Evolutionary conservation across 2,329 filamentous ascomycete species (phyloP), one percentile per base, ranked within the genome.

Genomic region (Phialemoniopsis sp.): DNA sequence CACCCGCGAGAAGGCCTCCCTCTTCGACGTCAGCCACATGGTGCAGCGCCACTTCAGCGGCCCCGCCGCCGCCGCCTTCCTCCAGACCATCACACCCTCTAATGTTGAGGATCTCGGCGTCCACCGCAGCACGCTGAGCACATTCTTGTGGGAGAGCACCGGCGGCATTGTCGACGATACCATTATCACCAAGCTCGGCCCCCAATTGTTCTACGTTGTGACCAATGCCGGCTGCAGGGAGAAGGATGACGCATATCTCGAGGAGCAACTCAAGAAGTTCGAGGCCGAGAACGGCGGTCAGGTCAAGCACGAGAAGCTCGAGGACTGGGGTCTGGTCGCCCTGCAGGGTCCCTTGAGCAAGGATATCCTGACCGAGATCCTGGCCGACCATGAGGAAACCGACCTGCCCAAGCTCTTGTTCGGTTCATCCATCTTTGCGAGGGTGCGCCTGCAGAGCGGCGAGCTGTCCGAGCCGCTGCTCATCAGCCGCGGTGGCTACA

Each of bases 21-120:
- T 98, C 47, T 98, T 98, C 58, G 93, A 98, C 63, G 93, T 97
- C 39, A 85, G 85, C 60, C 93, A 97, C 68, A 97, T 97, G 91
- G 89, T 85, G 46, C 90, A 95, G 68, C 89, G 95, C 62, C 77
- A 82, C 49, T 81, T 98, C 58, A 79, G 79, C 37, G 93, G 93
- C 0, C 80, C 88, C 7, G 86, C 86, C 28, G 90, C 88, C 5
- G 76, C 84, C 18, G 78, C 78, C 5, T 93, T 97, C 59, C 77
- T 98, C 29, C 82, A 95, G 70, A 81, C 72, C 48, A 72, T 98
- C 45, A 95, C 90, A 1, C 93, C 93, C 1, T 82, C 84, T 12
- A 80, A 81, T 33, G 71, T 93, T 37, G 70, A 73, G 35, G 68
- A 72, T 28, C 75, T 95, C 44, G 67, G 68, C 19, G 59, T 69